Conservation (phyloP, 108 stramenopile species). For the Fragilaria crotonensis region DNA sequence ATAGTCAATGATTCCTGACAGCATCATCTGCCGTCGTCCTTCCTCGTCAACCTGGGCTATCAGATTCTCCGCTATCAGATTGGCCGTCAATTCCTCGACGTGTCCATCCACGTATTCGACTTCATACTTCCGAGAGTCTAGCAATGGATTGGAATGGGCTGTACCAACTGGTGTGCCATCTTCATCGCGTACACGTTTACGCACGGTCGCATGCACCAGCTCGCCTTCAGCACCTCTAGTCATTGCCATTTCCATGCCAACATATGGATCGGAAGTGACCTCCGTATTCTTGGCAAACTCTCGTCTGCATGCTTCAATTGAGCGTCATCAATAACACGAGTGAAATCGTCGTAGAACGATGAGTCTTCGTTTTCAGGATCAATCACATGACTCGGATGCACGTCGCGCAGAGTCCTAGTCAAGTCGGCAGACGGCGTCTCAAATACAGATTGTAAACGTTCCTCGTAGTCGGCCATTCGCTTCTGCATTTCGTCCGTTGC, state of each 20-base stretch:
- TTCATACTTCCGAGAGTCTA: no score
- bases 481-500: background rate
- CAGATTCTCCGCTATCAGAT: constrained; percentile 15
- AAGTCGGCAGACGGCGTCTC: background rate
- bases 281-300: no score
- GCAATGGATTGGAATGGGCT: constrained; percentile 6
- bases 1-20: background rate
- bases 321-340: constrained; percentile 1
- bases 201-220: background rate
- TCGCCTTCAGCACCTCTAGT: background rate
- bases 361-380: constrained; percentile 3
- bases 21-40: no score
- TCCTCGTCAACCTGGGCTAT: no score
- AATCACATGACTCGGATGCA: constrained; percentile 2
- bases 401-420: background rate
- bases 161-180: background rate
- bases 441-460: background rate
- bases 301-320: constrained; percentile 25
- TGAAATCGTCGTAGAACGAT: background rate
- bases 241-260: constrained; percentile 13
- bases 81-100: constrained; percentile 6
- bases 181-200: background rate
- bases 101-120: constrained; percentile 17
- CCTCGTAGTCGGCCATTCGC: background rate
- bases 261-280: background rate